Conservation (phyloP, 176 grass and related monocot genomes). For the Oryza longistaminata region DNA sequence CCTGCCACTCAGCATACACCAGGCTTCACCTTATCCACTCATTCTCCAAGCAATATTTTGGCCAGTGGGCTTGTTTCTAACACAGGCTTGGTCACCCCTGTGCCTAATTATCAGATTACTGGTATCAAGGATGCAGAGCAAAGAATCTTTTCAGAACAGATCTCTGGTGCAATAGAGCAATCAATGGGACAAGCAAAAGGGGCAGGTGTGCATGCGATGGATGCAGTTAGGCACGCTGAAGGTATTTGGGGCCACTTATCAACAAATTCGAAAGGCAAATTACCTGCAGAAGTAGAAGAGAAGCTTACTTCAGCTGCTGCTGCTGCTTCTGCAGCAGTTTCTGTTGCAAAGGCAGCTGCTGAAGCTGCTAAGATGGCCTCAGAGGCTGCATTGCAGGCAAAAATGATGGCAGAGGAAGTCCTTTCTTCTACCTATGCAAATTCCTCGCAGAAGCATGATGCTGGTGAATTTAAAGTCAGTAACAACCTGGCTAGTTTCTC, state of each 20-base stretch:
- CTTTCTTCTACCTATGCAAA: conserved; percentile 40
- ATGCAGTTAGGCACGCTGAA: conserved; percentile 71
- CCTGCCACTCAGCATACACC: conserved; percentile 36
- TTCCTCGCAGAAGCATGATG: conserved; percentile 23
- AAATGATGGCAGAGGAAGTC: conserved; percentile 90
- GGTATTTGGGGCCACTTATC: conserved; percentile 69
- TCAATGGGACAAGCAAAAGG: conserved; percentile 65
- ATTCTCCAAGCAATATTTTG: conserved; percentile 54
- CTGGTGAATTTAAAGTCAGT: conserved; percentile 38
- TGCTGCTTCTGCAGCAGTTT: conserved; percentile 80
- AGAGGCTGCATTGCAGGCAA: conserved; percentile 79
- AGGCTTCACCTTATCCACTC: conserved; percentile 55
- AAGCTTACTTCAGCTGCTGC: conserved; percentile 83
- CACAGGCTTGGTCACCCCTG: conserved; percentile 47
- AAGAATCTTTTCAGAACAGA: conserved; percentile 63
- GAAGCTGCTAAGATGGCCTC: conserved; percentile 91
- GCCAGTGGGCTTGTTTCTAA: conserved; percentile 48
- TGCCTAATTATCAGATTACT: conserved; percentile 51
- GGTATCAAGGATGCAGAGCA: conserved; percentile 42
- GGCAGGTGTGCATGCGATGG: conserved; percentile 55
- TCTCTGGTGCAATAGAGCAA: conserved; percentile 63
- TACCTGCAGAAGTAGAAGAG: conserved; percentile 73
- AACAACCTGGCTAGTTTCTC: conserved; percentile 20
- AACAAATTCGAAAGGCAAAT: conserved; percentile 45
- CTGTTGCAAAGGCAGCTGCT: conserved; percentile 92